Conservation (phyloP, 2,329 filamentous ascomycete species). For the Cladosporium sp. region DNA sequence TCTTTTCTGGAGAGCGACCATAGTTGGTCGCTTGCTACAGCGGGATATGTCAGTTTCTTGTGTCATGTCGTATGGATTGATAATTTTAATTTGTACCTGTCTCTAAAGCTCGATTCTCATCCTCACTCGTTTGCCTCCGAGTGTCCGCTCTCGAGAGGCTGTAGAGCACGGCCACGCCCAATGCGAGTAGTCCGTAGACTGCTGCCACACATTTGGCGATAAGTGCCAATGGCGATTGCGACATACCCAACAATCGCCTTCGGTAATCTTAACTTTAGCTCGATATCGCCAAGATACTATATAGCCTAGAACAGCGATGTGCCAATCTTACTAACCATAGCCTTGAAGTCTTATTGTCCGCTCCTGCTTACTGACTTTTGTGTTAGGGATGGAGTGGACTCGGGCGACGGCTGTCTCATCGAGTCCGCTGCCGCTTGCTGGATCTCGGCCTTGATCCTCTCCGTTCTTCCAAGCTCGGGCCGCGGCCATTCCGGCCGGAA, state of each 20-base stretch:
- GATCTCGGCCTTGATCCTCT: too few relatives aligned
- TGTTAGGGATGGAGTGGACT: too few relatives aligned
- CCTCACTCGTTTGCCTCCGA: neutral
- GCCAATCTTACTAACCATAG: too few relatives aligned
- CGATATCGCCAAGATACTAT: too few relatives aligned
- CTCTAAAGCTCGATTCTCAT: neutral
- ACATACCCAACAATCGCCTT: neutral
- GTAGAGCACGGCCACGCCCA: neutral
- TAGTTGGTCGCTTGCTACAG: conserved; percentile 47
- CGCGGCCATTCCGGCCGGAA: too few relatives aligned
- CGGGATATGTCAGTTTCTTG: neutral
- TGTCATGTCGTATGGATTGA: neutral
- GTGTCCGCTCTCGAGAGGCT: neutral
- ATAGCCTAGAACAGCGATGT: too few relatives aligned
- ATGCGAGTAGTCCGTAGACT: neutral
- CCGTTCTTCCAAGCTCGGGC: too few relatives aligned
- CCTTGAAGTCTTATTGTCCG: too few relatives aligned
- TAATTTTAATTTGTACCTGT: neutral
- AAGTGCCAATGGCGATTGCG: neutral
- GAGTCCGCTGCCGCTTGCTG: too few relatives aligned
- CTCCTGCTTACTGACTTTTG: too few relatives aligned
- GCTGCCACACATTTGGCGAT: neutral
- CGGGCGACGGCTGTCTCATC: too few relatives aligned
- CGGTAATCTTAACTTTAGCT: too few relatives aligned
- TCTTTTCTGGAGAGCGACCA: conserved; percentile 51